Evolutionary conservation across 1,284 basidiomycete genomes (phyloP).

Genomic region (Flammula alnicola): DNA sequence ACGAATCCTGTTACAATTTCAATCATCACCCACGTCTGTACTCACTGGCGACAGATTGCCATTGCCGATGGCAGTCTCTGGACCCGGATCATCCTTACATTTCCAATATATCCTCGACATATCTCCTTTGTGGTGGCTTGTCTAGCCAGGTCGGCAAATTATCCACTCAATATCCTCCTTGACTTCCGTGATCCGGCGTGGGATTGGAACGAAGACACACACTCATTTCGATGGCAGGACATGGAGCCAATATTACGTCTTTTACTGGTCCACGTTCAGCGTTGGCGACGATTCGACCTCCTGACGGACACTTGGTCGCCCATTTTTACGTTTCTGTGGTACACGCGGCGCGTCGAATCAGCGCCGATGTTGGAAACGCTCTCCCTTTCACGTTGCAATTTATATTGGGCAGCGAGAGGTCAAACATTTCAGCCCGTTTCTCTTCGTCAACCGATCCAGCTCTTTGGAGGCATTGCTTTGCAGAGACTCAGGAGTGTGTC

Average conservation of each 20-base stretch:
- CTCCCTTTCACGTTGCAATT: conserved; percentile 57
- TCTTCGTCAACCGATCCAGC: conserved; percentile 41
- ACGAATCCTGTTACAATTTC: conserved; percentile 29
- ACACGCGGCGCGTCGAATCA: conserved; percentile 34
- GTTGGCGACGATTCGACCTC: conserved; percentile 53
- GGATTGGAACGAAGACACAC: conserved; percentile 52
- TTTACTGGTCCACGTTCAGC: conserved; percentile 44
- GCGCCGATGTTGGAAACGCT: conserved; percentile 43
- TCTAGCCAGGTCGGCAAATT: conserved; percentile 44
- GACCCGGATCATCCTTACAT: conserved; percentile 46
- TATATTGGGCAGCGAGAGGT: conserved; percentile 51
- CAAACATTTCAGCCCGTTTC: conserved; percentile 46
- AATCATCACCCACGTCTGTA: conserved; percentile 49
- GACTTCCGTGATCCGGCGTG: conserved; percentile 58
- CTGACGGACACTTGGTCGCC: conserved; percentile 62
- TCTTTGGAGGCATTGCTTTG: conserved; percentile 44
- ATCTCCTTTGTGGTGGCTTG: conserved; percentile 39
- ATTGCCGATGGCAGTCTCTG: conserved; percentile 48
- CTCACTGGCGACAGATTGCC: conserved; percentile 49
- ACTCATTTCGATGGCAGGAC: conserved; percentile 43
- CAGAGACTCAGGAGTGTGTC: conserved; percentile 43
- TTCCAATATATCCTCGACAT: conserved; percentile 35
- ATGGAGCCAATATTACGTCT: conserved; percentile 49
- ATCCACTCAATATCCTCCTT: conserved; percentile 50
- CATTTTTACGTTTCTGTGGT: conserved; percentile 52